Base-by-base conservation (phyloP, 352 stramenopile species). In the Pythium pectinolyticum region DNA sequence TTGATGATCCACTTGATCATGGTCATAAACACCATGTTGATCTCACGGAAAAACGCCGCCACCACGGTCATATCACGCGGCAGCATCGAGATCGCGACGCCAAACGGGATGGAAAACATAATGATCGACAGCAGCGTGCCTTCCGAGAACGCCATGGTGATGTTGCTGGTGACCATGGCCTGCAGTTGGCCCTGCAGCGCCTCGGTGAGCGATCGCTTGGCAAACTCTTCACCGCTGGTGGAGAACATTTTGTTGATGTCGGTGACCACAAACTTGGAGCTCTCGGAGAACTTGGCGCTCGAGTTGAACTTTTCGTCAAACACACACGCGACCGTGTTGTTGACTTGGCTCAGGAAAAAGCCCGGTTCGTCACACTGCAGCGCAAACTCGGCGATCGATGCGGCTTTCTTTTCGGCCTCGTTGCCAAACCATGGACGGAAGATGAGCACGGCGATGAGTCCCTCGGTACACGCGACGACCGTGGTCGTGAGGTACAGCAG, bases 1-100 rank as follows among this genome's bases (percentile, higher is more conserved):
- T 51, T 58, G 57, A 85, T 74, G 40, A 82, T 56, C 49, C 57
- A 64, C 45, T 55, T 55, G 58, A 82, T 71, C 53, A 81, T 70
- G 27, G 25, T 57, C 56, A 78, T 72, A 57, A 80, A 72, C 1
- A 72, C 66, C 39, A 52, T 62, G 62, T 72, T 70, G 45, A 73
- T 37, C 24, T 75, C 63, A 4, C 64, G 63, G 22, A 78, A 64
- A n/a, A 78, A 60, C 30, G 59, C 48, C 25, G 41, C 46, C 10
- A 78, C 43, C 3, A 65, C 31, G 5, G 45, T 72, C 64, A 63
- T 63, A 35, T 64, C 43, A 19, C 39, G 51, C 3, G 28, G 61
- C 49, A 69, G 47, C 31, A 66, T 40, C 17, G 64, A 64, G 49
- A 73, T 63, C 7, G 66, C 70, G 40, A 73, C 56, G 12, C 65